Percentiles rank a stretch among this genome's conserved stretches.
These are phyloP conservation scores for Sclerotinia glacialis DNA, from an alignment of 2,329 filamentous ascomycete species.

Conservation along the genomic window DNA sequence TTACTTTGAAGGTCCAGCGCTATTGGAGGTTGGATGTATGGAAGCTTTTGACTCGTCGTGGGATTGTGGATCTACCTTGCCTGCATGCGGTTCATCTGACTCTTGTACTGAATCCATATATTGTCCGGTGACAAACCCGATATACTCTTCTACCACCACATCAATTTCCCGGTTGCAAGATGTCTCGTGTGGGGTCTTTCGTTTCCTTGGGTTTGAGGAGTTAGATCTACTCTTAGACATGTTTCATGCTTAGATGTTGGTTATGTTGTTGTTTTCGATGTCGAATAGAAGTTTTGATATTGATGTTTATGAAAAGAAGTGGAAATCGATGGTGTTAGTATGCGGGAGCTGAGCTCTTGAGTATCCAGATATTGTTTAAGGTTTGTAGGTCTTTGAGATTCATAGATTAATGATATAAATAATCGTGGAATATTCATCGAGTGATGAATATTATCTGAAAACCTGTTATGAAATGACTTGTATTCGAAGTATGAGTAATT, in stretches of 20 bases:
- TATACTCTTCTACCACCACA: background rate
- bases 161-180: too few relatives aligned
- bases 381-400: background rate
- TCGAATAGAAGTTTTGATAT: background rate
- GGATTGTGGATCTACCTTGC: background rate
- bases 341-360: background rate
- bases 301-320: too few relatives aligned
- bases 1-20: background rate
- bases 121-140: background rate
- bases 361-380: background rate
- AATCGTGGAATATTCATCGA: background rate
- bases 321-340: background rate
- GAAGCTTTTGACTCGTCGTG: background rate
- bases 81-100: background rate
- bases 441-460: too few relatives aligned
- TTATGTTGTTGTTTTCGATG: background rate
- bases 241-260: background rate
- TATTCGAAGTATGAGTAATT: background rate
- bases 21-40: background rate
- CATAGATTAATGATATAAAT: background rate
- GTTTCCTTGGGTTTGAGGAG: too few relatives aligned
- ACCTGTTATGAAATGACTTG: background rate
- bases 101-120: background rate
- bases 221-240: background rate
- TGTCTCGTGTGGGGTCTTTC: too few relatives aligned